These are phyloP conservation scores for Oryza glumipatula DNA, from an alignment of 176 grass and related monocot genomes.

Conservation along the genomic window DNA sequence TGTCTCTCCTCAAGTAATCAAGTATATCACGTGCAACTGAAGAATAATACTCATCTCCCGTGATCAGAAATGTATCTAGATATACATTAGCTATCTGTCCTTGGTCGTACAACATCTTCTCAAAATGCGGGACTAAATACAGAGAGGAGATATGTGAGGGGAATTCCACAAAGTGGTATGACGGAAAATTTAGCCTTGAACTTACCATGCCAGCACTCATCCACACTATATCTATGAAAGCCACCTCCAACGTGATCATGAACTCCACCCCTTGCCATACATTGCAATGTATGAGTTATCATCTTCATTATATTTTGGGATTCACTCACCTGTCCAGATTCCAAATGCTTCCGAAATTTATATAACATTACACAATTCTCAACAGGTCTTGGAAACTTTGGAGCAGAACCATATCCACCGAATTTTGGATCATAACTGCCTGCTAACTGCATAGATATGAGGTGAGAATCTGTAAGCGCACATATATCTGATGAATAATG, in stretches of 20 bases:
- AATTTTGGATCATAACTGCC: slow-evolving; percentile 83
- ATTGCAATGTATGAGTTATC: slow-evolving; percentile 80
- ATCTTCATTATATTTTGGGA: slow-evolving; percentile 68
- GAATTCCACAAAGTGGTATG: slow-evolving; percentile 3
- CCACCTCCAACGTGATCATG: slow-evolving; percentile 94
- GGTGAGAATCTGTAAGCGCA: not conserved
- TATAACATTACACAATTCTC: slow-evolving; percentile 88
- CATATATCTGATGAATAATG: not conserved
- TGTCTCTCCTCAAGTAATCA: slow-evolving; percentile 95
- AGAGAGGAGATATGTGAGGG: slow-evolving; percentile 25
- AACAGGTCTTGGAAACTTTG: slow-evolving; percentile 94
- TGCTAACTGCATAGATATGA: slow-evolving; percentile 50
- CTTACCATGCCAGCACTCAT: slow-evolving; percentile 95
- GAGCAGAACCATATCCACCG: slow-evolving; percentile 88
- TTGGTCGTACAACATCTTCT: slow-evolving; percentile 99
- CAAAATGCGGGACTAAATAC: slow-evolving; percentile 93
- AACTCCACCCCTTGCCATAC: slow-evolving; percentile 93
- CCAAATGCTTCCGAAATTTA: slow-evolving; percentile 62
- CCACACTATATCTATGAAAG: slow-evolving; percentile 97
- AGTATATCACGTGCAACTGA: slow-evolving; percentile 76
- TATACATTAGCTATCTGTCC: slow-evolving; percentile 88
- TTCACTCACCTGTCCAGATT: slow-evolving; percentile 56
- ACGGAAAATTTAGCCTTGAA: slow-evolving; percentile 12
- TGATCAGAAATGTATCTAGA: slow-evolving; percentile 81
- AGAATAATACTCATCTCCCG: slow-evolving; percentile 70